A percentile compares a stretch with the other conserved stretches of the same genome.
These are phyloP conservation scores for Cordyceps militaris DNA, from an alignment of 2,329 filamentous ascomycete genomes.

Conservation along the genomic window DNA sequence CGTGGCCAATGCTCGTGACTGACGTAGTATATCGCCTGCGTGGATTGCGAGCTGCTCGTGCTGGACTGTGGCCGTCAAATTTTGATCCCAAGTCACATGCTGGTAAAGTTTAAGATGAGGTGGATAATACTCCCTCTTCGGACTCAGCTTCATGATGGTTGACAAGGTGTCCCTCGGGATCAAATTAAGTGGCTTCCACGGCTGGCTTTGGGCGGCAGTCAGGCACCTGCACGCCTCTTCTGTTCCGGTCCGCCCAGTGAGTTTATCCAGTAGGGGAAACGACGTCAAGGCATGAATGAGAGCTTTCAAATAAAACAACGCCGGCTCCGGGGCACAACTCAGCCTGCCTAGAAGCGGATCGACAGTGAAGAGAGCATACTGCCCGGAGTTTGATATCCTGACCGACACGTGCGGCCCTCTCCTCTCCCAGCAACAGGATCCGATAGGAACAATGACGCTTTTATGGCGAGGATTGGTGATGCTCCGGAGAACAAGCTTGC, in stretches of 20 bases:
- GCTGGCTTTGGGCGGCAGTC: conserved; percentile 41
- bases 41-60: conserved; percentile 29
- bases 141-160: conserved; percentile 20
- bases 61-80: conserved; percentile 29
- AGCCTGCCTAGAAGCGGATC: conserved; percentile 49
- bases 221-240: conserved; percentile 52
- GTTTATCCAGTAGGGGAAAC: conserved; percentile 45
- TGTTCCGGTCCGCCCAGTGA: conserved; percentile 52
- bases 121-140: conserved; percentile 32
- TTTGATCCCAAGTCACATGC: conserved; percentile 25
- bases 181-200: conserved; percentile 33
- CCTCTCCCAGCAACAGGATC: conserved; percentile 24
- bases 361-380: conserved; percentile 45
- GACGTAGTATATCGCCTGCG: conserved; percentile 22
- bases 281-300: conserved; percentile 55
- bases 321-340: conserved; percentile 49
- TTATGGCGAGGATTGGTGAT: conserved; percentile 30
- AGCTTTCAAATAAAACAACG: conserved; percentile 49
- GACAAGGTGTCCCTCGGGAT: conserved; percentile 3
- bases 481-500: conserved; percentile 51
- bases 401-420: conserved; percentile 35
- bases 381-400: conserved; percentile 24
- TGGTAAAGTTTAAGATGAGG: conserved; percentile 26
- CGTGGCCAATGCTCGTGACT: conserved; percentile 23
- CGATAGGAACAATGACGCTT: conserved; percentile 49